These are phyloP conservation scores for Phytopythium ostracodes DNA, from an alignment of 352 stramenopile genomes.

Conservation along the genomic window DNA sequence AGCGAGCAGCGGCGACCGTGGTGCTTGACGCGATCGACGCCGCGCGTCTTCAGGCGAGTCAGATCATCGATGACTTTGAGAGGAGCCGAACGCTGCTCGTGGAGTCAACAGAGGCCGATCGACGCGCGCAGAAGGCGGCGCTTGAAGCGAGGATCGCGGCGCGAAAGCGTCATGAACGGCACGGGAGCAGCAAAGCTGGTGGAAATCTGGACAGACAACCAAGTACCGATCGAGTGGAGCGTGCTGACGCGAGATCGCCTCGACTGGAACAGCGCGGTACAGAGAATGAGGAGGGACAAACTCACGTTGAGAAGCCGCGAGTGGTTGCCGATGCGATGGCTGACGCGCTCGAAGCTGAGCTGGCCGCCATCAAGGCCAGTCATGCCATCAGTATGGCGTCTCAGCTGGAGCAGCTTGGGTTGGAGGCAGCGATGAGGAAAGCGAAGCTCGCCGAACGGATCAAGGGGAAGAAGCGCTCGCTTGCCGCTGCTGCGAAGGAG, in stretches of 20 bases:
- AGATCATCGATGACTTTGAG: neutral
- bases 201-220: neutral
- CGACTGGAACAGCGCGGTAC: neutral
- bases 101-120: neutral
- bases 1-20: neutral
- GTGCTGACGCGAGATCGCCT: neutral
- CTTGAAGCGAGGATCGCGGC: neutral
- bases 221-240: neutral
- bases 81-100: neutral
- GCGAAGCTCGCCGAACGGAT: constrained; percentile 25
- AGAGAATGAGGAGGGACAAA: neutral
- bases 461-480: constrained; percentile 22
- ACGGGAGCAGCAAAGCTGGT: neutral
- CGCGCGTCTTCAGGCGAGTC: neutral
- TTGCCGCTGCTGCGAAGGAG: neutral
- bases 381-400: constrained; percentile 22
- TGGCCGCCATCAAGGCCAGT: constrained; percentile 24
- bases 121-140: neutral
- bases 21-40: constrained; percentile 1
- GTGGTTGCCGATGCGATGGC: neutral
- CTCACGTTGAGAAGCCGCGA: neutral
- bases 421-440: constrained; percentile 27
- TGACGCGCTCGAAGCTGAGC: constrained; percentile 16
- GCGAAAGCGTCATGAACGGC: neutral
- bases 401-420: constrained; percentile 24